Conservation (phyloP, 768 basidiomycete species). For the Rhodosporidiobolus odoratus region DNA sequence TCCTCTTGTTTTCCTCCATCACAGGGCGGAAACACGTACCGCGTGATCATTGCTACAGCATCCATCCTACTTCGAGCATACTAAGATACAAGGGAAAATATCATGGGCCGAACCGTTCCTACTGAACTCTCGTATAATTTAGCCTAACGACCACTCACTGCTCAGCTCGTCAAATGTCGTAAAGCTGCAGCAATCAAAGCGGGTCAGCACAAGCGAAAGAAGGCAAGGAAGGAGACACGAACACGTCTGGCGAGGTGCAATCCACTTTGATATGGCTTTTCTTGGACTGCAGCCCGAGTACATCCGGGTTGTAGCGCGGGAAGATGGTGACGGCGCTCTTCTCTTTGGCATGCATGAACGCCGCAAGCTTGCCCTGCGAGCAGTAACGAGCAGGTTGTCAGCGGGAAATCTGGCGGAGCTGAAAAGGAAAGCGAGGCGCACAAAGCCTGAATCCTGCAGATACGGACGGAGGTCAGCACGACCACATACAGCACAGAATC, state of each 20-base stretch:
- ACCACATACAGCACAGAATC: not conserved
- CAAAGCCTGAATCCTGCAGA: conserved; percentile 26
- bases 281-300: conserved; percentile 24
- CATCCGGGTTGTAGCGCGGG: conserved; percentile 29
- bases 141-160: conserved; percentile 22
- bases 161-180: conserved; percentile 23
- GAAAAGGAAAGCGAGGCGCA: not conserved
- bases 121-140: no score
- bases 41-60: no score
- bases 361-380: conserved; percentile 31
- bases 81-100: no score
- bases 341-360: conserved; percentile 26
- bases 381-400: no score
- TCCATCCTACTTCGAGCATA: no score
- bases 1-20: no score
- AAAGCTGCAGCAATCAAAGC: conserved; percentile 10
- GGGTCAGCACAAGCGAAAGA: no score
- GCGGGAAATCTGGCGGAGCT: not conserved
- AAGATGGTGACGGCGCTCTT: conserved; percentile 33
- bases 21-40: no score
- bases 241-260: conserved; percentile 27
- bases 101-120: no score
- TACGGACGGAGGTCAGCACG: not conserved
- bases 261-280: conserved; percentile 29
- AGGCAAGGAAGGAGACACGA: not conserved